Base-by-base conservation (phyloP, 345 rosid genomes). In the Aegle marmelos region DNA sequence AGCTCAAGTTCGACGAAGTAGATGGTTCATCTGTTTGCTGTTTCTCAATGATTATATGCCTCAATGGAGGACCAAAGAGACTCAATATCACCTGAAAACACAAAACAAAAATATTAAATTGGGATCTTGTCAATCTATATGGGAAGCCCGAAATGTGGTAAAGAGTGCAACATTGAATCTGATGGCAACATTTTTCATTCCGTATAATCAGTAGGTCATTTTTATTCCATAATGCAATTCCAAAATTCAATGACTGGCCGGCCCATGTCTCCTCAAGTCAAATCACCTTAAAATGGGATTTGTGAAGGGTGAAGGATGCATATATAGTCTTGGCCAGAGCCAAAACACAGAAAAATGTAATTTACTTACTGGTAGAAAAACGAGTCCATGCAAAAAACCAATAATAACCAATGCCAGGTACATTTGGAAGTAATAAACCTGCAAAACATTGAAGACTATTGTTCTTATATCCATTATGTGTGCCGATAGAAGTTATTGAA, bases 371-470 rank as follows among this genome's bases (percentile, higher is more conserved):
- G 98, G 98, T 84, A 94, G 83, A 73, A 92, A 89, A 85, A 94
- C 92, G 57, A 94, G 97, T 36, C 98, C 98, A 33, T 94, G 98
- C 85, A 94, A 81, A 89, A 94, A 94, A 72, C 97, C 96, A 19
- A 92, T 84, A 71, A 94, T 65, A 80, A 94, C 94, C 91, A 94
- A 79, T 21, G 98, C 97, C 75, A 94, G 73, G 87, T 90, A 94
- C 98, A 94, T 94, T 76, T 92, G 96, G 78, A 94, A 94, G 91
- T 94, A 94, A 83, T 94, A 94, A 76, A 92, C 96, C 98, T 94
- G 94, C 84, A 90, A 67, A 66, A 76, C 45, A 70, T 63, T 69
- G 10, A 41, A 50, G 13, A 24, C 22, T 53, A 53, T 6, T 54
- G 9, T 53, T 39, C 60, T 77, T 30, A 79, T 10, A 30, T 63